Base-by-base conservation (phyloP, 768 basidiomycete species). In the Asterophora parasitica region DNA sequence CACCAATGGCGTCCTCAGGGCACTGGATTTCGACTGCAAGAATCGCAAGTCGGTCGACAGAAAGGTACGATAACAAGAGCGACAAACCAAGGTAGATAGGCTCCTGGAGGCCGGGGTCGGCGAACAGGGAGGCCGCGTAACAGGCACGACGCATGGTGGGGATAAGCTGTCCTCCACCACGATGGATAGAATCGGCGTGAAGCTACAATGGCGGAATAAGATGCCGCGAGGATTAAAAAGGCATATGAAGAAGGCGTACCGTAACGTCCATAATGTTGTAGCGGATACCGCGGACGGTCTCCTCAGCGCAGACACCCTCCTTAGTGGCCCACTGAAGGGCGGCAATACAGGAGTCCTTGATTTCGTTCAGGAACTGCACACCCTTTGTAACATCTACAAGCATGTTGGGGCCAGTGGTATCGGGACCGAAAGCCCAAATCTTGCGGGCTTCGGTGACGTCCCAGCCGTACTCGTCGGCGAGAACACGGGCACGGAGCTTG, bases 341-440 rank as follows among this genome's bases (percentile, higher is more conserved):
- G 59, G 94, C 93, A 66, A 97, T 81, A 65, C 92, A 96, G 55
- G 95, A 97, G 68, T 99, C 95, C 80, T 99, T 98, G 77, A 98
- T 99, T 81, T 98, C 95, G 68, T 92, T 93, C 53, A 99, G 74
- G 77, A 95, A 98, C 65, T 98, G 95, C 51, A 95, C 92, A 76
- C 92, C 95, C 82, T 98, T 99, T 61, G 95, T 97, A 58, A 87
- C 89, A 72, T 99, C 95, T 61, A 96, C 91, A 67, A 98, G 73
- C 71, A 99, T 69, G 75, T 99, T 98, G 49, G 95, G 84, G 38
- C 95, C 95, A 53, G 89, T 92, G 46, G 91, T 95, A 58, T 99
- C 96, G 58, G 96, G 95, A 60, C 94, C 96, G 78, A 98, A 99
- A 72, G 88, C 91, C 95, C 95, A 99, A 65, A 99, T 97, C 80